These are phyloP conservation scores for Fusarium miscanthi DNA, from an alignment of 2,329 filamentous ascomycete genomes.

Conservation along the genomic window DNA sequence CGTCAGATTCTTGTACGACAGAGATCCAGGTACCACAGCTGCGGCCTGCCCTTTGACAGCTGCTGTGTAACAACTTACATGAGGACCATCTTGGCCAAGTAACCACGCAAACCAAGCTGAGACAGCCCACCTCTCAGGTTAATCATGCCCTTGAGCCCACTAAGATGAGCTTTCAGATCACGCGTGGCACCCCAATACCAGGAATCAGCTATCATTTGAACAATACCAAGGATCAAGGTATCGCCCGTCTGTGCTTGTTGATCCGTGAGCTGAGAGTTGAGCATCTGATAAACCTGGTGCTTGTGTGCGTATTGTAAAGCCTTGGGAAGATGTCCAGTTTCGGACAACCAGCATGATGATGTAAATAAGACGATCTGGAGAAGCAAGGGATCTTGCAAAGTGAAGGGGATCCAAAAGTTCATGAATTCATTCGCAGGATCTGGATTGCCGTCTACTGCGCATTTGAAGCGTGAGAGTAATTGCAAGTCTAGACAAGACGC, in stretches of 20 bases:
- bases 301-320: constrained; percentile 57
- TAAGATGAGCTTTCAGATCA: constrained; percentile 59
- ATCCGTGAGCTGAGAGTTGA: constrained; percentile 59
- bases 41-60: background rate
- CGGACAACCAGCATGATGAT: constrained; percentile 62
- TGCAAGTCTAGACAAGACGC: constrained; percentile 55
- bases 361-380: constrained; percentile 62
- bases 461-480: constrained; percentile 62
- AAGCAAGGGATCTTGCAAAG: constrained; percentile 61
- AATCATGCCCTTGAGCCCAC: constrained; percentile 61
- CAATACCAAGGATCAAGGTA: constrained; percentile 59
- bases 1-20: constrained; percentile 22
- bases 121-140: constrained; percentile 58
- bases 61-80: constrained; percentile 51
- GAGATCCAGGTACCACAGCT: background rate
- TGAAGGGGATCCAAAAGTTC: constrained; percentile 60
- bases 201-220: constrained; percentile 62
- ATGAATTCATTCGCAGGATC: constrained; percentile 58
- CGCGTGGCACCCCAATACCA: constrained; percentile 65
- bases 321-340: constrained; percentile 60
- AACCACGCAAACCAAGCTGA: constrained; percentile 58
- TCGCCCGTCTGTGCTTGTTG: constrained; percentile 54
- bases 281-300: constrained; percentile 55
- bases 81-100: constrained; percentile 61
- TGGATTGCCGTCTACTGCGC: constrained; percentile 61